These are phyloP conservation scores for Astragalus glycyphyllos DNA, from an alignment of 306 rosid species.

Conservation along the genomic window DNA sequence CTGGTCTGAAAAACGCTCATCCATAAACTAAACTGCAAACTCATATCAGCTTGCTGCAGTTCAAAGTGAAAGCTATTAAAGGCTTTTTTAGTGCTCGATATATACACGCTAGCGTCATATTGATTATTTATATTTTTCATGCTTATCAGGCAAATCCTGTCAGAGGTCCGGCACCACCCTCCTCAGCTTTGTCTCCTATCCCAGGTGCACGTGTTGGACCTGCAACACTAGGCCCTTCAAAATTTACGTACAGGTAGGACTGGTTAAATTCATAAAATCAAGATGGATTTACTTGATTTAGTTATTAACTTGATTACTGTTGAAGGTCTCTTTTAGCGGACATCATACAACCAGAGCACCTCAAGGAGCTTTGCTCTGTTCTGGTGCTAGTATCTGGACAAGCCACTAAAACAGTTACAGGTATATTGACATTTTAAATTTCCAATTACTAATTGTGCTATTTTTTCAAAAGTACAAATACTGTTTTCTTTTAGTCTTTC, in stretches of 20 bases:
- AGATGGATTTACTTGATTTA: slow-evolving; percentile 28
- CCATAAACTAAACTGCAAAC: not conserved
- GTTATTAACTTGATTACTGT: slow-evolving; percentile 51
- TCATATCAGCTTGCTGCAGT: slow-evolving; percentile 34
- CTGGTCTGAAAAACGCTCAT: slow-evolving; percentile 1
- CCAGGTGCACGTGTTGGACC: slow-evolving; percentile 75
- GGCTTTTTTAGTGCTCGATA: slow-evolving; percentile 24
- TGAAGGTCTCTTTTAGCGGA: slow-evolving; percentile 96
- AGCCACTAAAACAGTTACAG: slow-evolving; percentile 79
- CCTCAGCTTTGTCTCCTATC: slow-evolving; percentile 62
- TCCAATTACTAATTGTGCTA: not conserved
- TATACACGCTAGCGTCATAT: not conserved
- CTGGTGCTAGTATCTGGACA: slow-evolving; percentile 89
- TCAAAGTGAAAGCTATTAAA: slow-evolving; percentile 16
- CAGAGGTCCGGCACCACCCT: slow-evolving; percentile 60
- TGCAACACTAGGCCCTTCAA: slow-evolving; percentile 80
- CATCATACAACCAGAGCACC: slow-evolving; percentile 93
- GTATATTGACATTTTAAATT: slow-evolving; percentile 49
- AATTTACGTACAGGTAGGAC: slow-evolving; percentile 85
- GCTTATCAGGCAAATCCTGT: slow-evolving; percentile 69
- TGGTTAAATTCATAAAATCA: slow-evolving; percentile 37
- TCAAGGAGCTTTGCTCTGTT: slow-evolving; percentile 95
- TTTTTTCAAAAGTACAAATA: slow-evolving; percentile 6
- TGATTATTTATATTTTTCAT: slow-evolving; percentile 31
- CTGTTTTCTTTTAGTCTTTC: slow-evolving; percentile 13